Evolutionary conservation across 2,329 filamentous ascomycete genomes (phyloP).

Genomic region (Fusarium denticulatum): DNA sequence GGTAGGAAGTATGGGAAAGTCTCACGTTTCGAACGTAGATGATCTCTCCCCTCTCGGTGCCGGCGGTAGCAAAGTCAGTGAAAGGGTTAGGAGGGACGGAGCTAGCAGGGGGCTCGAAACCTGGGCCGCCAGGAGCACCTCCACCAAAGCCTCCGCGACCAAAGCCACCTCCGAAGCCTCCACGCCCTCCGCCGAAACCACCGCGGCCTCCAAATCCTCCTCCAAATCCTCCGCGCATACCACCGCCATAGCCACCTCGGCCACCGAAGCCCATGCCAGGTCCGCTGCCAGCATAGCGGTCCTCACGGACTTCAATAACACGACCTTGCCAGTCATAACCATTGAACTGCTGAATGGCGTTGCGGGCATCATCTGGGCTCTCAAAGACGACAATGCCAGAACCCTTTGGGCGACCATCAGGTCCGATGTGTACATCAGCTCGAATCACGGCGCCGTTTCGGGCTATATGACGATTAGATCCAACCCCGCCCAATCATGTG

Average conservation of each 20-base stretch:
- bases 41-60: conserved; percentile 81
- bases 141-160: conserved; percentile 60
- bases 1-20: conserved; percentile 30
- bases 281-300: conserved; percentile 83
- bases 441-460: conserved; percentile 85
- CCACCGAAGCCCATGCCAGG: conserved; percentile 62
- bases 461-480: conserved; percentile 44
- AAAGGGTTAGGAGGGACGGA: conserved; percentile 82
- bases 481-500: not conserved
- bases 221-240: conserved; percentile 68
- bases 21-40: conserved; percentile 98
- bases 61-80: conserved; percentile 89
- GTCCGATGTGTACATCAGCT: conserved; percentile 92
- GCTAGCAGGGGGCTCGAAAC: conserved; percentile 60
- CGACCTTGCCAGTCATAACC: conserved; percentile 99
- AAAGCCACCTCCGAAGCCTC: conserved; percentile 57
- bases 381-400: conserved; percentile 98
- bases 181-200: conserved; percentile 57
- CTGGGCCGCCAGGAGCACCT: conserved; percentile 46
- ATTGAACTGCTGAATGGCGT: conserved; percentile 97
- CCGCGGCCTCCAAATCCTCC: conserved; percentile 62
- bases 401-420: conserved; percentile 93
- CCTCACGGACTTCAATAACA: conserved; percentile 91
- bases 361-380: conserved; percentile 91
- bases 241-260: conserved; percentile 68